These are phyloP conservation scores for Deinandra increscens DNA, from an alignment of 129 eudicot species.

Conservation along the genomic window DNA sequence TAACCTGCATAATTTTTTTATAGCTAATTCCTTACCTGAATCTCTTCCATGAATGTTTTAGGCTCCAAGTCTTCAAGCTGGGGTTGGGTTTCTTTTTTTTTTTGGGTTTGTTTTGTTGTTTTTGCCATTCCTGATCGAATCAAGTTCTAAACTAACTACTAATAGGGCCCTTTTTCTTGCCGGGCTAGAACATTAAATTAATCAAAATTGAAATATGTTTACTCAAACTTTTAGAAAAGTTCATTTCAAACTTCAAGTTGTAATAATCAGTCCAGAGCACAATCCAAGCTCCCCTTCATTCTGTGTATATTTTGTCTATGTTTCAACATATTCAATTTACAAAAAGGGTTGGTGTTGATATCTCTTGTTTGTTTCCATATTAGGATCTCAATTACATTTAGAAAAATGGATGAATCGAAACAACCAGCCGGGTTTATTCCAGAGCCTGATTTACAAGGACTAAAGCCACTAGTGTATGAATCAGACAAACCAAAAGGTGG, in stretches of 20 bases:
- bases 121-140: not conserved
- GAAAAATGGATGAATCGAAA: constrained; percentile 93
- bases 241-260: not conserved
- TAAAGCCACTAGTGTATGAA: constrained; percentile 62
- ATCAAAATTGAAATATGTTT: not conserved
- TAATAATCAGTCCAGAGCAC: not conserved
- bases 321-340: not conserved
- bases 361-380: constrained; percentile 14
- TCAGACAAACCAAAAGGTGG: constrained; percentile 33
- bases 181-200: not conserved
- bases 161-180: not conserved
- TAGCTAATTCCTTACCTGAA: not conserved
- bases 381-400: constrained; percentile 92
- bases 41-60: not conserved
- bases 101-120: no score
- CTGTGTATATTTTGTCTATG: not conserved
- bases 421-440: constrained; percentile 60
- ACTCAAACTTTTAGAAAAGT: not conserved
- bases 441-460: constrained; percentile 82
- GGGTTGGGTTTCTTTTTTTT: not conserved
- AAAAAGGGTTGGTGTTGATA: constrained; percentile 11
- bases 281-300: not conserved
- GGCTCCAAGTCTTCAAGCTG: not conserved
- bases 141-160: not conserved
- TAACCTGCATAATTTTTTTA: not conserved